Evolutionary conservation across 768 basidiomycete genomes (phyloP).

Genomic region (Podaxis sp.): DNA sequence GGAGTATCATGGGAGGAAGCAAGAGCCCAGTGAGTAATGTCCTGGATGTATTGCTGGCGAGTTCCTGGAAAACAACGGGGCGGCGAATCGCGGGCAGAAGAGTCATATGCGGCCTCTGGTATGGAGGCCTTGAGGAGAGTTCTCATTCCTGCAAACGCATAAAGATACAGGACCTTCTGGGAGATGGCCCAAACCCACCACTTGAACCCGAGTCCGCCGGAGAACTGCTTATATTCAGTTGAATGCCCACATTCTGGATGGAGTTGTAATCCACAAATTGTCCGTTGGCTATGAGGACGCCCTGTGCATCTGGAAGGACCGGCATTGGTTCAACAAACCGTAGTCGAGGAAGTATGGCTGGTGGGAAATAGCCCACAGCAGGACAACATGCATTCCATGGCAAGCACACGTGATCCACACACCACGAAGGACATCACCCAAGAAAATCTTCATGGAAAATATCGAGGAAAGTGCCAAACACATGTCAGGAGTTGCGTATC

Average conservation of each 20-base stretch:
- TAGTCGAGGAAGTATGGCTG: background rate
- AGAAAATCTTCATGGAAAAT: too few relatives aligned
- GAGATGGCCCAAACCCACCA: background rate
- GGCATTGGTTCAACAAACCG: background rate
- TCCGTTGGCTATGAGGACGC: background rate
- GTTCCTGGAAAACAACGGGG: background rate
- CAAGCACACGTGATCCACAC: background rate
- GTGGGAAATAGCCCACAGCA: too few relatives aligned
- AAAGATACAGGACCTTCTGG: background rate
- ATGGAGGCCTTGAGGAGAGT: background rate
- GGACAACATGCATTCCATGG: background rate
- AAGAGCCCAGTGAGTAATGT: slow-evolving; percentile 4
- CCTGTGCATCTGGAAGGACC: background rate
- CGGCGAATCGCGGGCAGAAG: background rate
- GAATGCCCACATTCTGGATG: background rate
- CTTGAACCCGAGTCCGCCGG: background rate
- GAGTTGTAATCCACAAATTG: background rate
- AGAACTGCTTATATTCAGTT: background rate
- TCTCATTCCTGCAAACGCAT: background rate
- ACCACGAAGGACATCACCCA: too few relatives aligned
- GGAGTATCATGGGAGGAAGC: background rate
- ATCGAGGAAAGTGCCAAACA: too few relatives aligned
- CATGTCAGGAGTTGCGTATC: too few relatives aligned
- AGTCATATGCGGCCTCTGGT: background rate
- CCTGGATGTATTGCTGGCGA: slow-evolving; percentile 8